These are phyloP conservation scores for Talaromyces islandicus DNA, from an alignment of 2,329 filamentous ascomycete genomes.

Conservation along the genomic window DNA sequence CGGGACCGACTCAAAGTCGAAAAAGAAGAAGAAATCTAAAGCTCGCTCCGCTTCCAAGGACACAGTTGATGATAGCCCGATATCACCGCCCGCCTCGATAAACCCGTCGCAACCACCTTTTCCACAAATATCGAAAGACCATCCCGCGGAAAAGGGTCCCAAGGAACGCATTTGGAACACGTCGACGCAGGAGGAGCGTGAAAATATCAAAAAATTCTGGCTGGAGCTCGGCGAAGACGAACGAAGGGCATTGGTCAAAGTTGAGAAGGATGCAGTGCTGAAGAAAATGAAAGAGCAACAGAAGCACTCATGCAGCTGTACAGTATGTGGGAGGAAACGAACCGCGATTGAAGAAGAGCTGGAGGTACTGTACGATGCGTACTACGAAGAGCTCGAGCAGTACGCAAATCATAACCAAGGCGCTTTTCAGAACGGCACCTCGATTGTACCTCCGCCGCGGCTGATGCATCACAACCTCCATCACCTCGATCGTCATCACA, in stretches of 20 bases:
- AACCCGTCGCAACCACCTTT: slow-evolving; percentile 30
- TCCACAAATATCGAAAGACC: slow-evolving; percentile 26
- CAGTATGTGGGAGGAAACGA: slow-evolving; percentile 90
- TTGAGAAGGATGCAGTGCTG: slow-evolving; percentile 95
- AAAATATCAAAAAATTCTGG: slow-evolving; percentile 98
- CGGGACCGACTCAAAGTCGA: slow-evolving; percentile 32
- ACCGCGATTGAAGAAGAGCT: slow-evolving; percentile 97
- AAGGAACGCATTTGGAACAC: slow-evolving; percentile 97
- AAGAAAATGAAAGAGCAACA: slow-evolving; percentile 99
- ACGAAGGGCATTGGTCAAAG: slow-evolving; percentile 89
- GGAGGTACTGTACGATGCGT: slow-evolving; percentile 95
- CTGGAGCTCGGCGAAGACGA: slow-evolving; percentile 89
- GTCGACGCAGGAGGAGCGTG: slow-evolving; percentile 85
- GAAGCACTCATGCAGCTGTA: slow-evolving; percentile 97
- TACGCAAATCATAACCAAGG: slow-evolving; percentile 82
- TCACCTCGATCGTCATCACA: slow-evolving; percentile 49
- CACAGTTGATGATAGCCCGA: slow-evolving; percentile 28
- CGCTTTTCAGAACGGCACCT: slow-evolving; percentile 54
- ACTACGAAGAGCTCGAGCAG: slow-evolving; percentile 96
- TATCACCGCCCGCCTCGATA: slow-evolving; percentile 39
- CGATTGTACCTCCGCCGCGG: slow-evolving; percentile 62
- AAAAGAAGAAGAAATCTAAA: slow-evolving; percentile 35
- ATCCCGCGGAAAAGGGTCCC: slow-evolving; percentile 36
- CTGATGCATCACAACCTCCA: slow-evolving; percentile 52
- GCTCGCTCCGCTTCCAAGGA: slow-evolving; percentile 27